Evolutionary conservation across 208 protist species (phyloP).

Genomic region (Perkinsela sp.): DNA sequence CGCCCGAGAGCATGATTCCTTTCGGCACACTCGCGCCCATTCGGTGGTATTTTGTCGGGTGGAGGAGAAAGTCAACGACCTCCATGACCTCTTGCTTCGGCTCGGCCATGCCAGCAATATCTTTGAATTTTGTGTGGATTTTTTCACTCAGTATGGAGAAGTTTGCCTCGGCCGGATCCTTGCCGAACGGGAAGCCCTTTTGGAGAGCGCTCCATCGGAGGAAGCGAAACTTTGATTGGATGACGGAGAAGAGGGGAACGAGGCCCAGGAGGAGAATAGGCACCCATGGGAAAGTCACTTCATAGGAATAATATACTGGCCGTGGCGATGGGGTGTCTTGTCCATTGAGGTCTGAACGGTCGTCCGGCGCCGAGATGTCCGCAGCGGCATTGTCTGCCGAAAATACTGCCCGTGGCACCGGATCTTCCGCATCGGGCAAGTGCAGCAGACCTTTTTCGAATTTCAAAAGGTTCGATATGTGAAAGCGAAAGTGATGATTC

Average conservation of each 20-base stretch:
- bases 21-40: constrained; percentile 79
- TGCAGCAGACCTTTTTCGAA: neutral
- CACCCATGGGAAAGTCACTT: neutral
- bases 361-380: neutral
- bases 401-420: neutral
- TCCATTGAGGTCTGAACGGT: neutral
- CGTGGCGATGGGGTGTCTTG: neutral
- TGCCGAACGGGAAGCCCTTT: neutral
- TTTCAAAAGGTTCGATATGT: neutral
- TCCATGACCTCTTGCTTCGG: constrained; percentile 56
- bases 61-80: constrained; percentile 76
- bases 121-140: constrained; percentile 22
- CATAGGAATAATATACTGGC: neutral
- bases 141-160: constrained; percentile 25
- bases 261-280: neutral
- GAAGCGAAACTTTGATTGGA: neutral
- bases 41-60: constrained; percentile 61
- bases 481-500: neutral
- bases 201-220: neutral
- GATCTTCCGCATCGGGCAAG: neutral
- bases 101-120: constrained; percentile 48
- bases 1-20: constrained; percentile 75
- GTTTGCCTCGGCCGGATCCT: constrained; percentile 1
- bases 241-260: neutral
- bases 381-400: neutral